Evolutionary conservation across 2,329 filamentous ascomycete species (phyloP).

Genomic region (Colletotrichum tofieldiae): DNA sequence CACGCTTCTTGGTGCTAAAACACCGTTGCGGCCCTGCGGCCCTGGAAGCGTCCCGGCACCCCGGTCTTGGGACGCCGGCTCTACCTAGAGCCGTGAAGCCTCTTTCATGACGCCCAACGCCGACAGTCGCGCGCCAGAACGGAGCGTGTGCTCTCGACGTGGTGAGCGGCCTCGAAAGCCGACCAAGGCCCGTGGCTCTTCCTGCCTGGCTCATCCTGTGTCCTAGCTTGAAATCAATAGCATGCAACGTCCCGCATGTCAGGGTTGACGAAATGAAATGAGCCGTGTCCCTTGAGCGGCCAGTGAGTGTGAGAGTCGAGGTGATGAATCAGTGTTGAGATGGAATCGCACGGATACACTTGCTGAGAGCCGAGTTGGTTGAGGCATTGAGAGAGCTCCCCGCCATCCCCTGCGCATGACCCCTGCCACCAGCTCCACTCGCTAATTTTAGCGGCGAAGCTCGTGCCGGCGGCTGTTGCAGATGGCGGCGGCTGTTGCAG

Average conservation of each 20-base stretch:
- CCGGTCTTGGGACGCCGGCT: not conserved
- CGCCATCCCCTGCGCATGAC: not conserved
- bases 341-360: slow-evolving; percentile 17
- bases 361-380: not conserved
- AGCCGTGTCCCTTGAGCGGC: not conserved
- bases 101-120: slow-evolving; percentile 14
- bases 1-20: slow-evolving; percentile 39
- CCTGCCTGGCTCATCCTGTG: slow-evolving; percentile 30
- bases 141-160: slow-evolving; percentile 20
- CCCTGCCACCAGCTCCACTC: slow-evolving; percentile 11
- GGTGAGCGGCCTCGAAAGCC: slow-evolving; percentile 29
- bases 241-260: slow-evolving; percentile 13
- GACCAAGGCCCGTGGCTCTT: slow-evolving; percentile 17
- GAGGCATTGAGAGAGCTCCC: slow-evolving; percentile 4
- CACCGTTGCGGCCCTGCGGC: not conserved
- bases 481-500: not conserved
- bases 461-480: not conserved
- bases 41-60: not conserved
- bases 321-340: slow-evolving; percentile 11
- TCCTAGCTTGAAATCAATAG: slow-evolving; percentile 11
- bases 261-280: slow-evolving; percentile 3
- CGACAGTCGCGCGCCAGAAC: slow-evolving; percentile 4
- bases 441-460: slow-evolving; percentile 20
- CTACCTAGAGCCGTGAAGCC: not conserved
- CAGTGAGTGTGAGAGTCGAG: not conserved